Evolutionary conservation across 2,329 filamentous ascomycete genomes (phyloP), one percentile per base, ranked within the genome.

Genomic region (Plenodomus biglobosus): DNA sequence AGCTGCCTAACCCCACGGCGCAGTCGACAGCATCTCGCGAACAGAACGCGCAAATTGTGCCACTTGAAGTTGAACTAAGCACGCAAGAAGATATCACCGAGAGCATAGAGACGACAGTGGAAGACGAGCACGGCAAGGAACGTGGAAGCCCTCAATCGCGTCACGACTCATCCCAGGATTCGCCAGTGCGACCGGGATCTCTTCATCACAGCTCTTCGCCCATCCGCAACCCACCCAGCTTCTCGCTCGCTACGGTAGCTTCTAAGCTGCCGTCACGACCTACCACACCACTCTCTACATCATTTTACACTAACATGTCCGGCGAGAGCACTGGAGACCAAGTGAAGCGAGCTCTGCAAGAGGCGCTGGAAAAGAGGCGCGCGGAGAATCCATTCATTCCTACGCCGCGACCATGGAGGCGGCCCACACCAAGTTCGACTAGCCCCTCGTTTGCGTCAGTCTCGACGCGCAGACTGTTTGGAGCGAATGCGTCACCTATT

Each of bases 141-240:
- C 39, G 37, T 7, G 39, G 42, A 4, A 59, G 51, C 19, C 49
- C 53, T 32, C 46, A 41, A 24, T 65, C 64, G 6, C 58, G 66
- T 18, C 65, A 66, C 62, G 64, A 68, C 44, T 68, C 66, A 10
- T 69, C 66, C 2, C 66, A 70, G 42, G 57, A 69, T 30, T 58
- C 60, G 3, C 59, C 64, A 36, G 55, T 61, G 17, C 42, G 24
- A 8, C 21, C 30, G 15, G 42, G 42, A 10, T 50, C 49, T 19
- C n/a, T 32, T 20, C 32, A 47, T n/a, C 16, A 38, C 19, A 55
- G 44, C 32, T 53, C 53, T 30, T 68, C 66, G 8, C 57, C 61
- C 3, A 46, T 60, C 6, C 57, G 56, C 8, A 50, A 46, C 15
- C 59, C 59, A 11, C 65, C 66, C n/a, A 54, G 44, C 27, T 51